Percentiles rank a stretch among this genome's conserved stretches.
These are phyloP conservation scores for Acanthochlamys bracteata DNA, from an alignment of 106 monocot genomes.

Conservation along the genomic window DNA sequence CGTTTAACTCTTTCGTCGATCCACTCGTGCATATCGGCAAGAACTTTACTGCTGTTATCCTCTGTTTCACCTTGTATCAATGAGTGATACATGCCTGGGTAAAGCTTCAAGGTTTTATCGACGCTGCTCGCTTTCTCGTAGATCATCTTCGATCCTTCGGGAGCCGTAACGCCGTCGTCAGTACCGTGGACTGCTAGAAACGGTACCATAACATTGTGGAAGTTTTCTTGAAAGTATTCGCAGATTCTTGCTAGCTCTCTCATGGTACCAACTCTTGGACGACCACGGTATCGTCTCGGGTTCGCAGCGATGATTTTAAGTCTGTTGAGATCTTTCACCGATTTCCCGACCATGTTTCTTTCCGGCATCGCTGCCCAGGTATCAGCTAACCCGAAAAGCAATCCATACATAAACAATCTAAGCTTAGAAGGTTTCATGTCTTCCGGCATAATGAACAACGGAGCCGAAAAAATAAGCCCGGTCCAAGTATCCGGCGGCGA, in stretches of 20 bases:
- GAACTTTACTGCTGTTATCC: constrained; percentile 48
- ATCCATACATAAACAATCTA: constrained; percentile 65
- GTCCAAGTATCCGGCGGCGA: constrained; percentile 59
- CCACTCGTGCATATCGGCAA: constrained; percentile 71
- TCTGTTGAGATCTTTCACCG: constrained; percentile 57
- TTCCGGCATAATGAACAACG: constrained; percentile 78
- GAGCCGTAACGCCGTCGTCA: constrained; percentile 42
- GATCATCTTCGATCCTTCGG: constrained; percentile 54
- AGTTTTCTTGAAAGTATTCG: constrained; percentile 44
- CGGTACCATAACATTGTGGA: constrained; percentile 50
- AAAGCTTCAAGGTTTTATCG: constrained; percentile 47
- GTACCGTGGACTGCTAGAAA: constrained; percentile 62
- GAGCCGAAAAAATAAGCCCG: constrained; percentile 85
- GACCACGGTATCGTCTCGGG: constrained; percentile 68
- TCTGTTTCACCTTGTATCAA: constrained; percentile 63
- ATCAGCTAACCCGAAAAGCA: constrained; percentile 80
- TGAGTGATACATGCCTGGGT: constrained; percentile 63
- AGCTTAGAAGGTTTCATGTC: constrained; percentile 81
- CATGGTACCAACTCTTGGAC: constrained; percentile 87
- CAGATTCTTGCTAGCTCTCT: constrained; percentile 56
- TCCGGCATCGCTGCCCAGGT: constrained; percentile 93
- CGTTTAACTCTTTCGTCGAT: constrained; percentile 58
- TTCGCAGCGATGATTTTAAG: constrained; percentile 73
- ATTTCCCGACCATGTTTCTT: constrained; percentile 82
- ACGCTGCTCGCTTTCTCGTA: constrained; percentile 49